These are phyloP conservation scores for Platismatia glauca DNA, from an alignment of 495 filamentous ascomycete species.

Conservation along the genomic window DNA sequence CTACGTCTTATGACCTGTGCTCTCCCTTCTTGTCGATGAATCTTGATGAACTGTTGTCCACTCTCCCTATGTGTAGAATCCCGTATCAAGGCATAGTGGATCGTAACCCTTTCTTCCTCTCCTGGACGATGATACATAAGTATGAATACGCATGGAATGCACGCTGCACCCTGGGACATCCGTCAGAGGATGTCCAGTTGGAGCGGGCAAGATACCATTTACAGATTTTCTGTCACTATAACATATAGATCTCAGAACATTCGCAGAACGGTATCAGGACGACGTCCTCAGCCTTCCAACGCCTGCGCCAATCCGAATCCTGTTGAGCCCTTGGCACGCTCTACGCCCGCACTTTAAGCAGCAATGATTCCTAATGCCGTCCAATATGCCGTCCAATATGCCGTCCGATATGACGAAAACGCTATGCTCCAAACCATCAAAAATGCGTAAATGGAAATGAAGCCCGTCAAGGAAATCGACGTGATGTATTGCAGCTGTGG, in stretches of 20 bases:
- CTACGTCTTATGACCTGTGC: neutral
- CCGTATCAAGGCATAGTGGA: neutral
- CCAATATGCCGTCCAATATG: neutral
- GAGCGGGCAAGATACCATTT: neutral
- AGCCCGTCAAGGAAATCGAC: neutral
- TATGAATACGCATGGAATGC: neutral
- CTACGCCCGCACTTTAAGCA: neutral
- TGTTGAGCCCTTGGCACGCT: neutral
- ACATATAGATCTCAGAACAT: neutral
- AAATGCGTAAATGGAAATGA: neutral
- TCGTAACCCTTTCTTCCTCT: neutral
- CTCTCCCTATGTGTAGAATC: neutral
- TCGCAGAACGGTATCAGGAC: neutral
- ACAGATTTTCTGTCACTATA: neutral
- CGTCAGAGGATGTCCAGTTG: neutral
- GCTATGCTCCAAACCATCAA: neutral
- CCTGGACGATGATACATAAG: too few relatives aligned
- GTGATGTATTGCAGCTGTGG: neutral
- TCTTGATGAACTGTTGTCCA: too few relatives aligned
- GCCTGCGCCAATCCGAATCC: neutral
- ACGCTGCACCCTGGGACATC: neutral
- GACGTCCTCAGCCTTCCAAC: neutral
- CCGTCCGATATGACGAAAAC: neutral
- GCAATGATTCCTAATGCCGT: neutral
- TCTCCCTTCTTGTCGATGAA: neutral